Evolutionary conservation across 768 basidiomycete genomes (phyloP), one percentile per base, ranked within the genome.

Genomic region (Calocybe gangraenosa): DNA sequence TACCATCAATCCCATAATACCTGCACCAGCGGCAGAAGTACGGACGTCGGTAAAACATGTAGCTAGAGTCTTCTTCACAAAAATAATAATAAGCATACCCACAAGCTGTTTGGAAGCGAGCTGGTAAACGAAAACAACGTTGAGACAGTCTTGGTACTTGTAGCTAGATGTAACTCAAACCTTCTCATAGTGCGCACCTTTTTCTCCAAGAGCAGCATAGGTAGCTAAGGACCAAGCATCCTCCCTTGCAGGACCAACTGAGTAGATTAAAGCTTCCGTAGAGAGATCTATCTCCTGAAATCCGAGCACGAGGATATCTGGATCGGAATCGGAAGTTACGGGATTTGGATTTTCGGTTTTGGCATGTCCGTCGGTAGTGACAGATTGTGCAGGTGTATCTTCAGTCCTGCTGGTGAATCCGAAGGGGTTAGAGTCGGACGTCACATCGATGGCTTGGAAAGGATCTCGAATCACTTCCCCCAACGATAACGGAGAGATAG

Each of bases 231-330:
- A 71, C 90, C 90, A 92, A 0, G 81, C 78, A 32, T 89, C 87
- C 55, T 87, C 86, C 47, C 76, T 72, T 7, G 68, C 57, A 0
- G 81, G 78, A 23, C 75, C 78, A 0, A 79, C 74, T 2, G 82
- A 72, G 48, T 91, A 90, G 0, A 93, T 57, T 44, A 91, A 65
- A 7, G 89, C 86, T 61, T 89, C 87, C 0, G 88, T 71, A 0
- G 87, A 89, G 2, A 81, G 69, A 58, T 92, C 89, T 2, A 90
- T 64, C 56, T 92, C 89, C 61, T 92, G 89, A 53, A 92, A 88
- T 1, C 79, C 85, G 2, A 90, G 59, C n/a, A 85, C 81, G 15
- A 89, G 60, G 7, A 92, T 49, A 55, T 92, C 88, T 8, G 85
- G 81, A 49, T 78, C 74, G 7, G 63, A 52, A 3, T 62, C 61